These are phyloP conservation scores for Rhodotorula diobovata DNA, from an alignment of 768 basidiomycete species.

Conservation along the genomic window DNA sequence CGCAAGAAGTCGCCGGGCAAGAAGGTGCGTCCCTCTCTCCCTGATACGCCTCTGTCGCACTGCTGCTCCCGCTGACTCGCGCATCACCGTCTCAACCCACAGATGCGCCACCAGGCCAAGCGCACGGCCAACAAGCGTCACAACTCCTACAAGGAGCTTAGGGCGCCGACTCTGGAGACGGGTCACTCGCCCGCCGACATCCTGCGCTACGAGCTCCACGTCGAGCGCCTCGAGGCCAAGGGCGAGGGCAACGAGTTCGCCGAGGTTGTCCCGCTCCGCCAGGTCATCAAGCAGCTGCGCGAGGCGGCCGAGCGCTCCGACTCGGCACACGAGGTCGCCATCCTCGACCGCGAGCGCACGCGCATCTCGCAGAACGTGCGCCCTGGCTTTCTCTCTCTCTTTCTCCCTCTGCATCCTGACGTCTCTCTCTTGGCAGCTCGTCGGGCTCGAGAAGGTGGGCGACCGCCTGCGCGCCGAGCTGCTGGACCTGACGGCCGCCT, in stretches of 20 bases:
- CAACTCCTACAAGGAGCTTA: conserved; percentile 13
- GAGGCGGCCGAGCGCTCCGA: conserved; percentile 14
- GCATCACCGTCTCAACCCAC: background rate
- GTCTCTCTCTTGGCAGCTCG: conserved; percentile 4
- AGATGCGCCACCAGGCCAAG: conserved; percentile 12
- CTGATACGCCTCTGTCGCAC: background rate
- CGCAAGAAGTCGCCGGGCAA: background rate
- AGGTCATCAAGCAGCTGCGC: conserved; percentile 21
- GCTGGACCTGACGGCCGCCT: conserved; percentile 8
- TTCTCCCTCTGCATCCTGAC: background rate
- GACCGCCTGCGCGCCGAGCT: conserved; percentile 34
- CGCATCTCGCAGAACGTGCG: conserved; percentile 3
- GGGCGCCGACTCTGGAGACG: conserved; percentile 20
- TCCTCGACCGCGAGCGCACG: conserved; percentile 27
- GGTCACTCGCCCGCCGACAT: conserved; percentile 19
- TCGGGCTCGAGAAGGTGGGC: conserved; percentile 25
- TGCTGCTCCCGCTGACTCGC: background rate
- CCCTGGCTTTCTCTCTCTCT: no score
- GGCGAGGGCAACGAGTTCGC: conserved; percentile 28
- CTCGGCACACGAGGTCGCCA: conserved; percentile 13
- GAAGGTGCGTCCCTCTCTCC: background rate
- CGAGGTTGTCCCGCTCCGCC: conserved; percentile 14
- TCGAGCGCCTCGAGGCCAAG: conserved; percentile 28
- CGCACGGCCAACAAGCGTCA: conserved; percentile 22
- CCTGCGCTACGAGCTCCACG: conserved; percentile 33